Base-by-base conservation (phyloP, 345 rosid genomes). In the Eucalyptus marginata region DNA sequence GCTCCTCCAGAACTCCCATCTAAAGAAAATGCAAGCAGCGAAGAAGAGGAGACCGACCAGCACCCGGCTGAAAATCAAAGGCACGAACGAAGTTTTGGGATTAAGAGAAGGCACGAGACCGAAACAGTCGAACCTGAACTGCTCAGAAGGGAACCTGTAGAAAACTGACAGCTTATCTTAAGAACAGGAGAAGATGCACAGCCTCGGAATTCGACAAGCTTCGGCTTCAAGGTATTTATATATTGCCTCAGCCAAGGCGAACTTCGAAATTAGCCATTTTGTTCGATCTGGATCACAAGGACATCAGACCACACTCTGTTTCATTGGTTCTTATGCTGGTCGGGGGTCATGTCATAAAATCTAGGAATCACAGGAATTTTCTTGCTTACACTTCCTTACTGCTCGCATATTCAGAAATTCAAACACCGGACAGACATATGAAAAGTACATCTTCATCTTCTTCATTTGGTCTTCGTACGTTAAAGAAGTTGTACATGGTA, bases 1-100 rank as follows among this genome's bases (percentile, higher is more conserved):
- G 90, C 94, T 79, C 98, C 98, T 43, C 98, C 98, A 14, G 98
- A 97, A 93, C 96, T 96, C 89, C 96, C 96, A 10, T 89, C 93
- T 4, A 93, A 87, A 88, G 95, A 94, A 62, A 47, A 79, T 62
- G 91, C 89, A 68, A 87, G 51, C 76, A 90, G 80, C 47, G 84
- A 92, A 46, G 93, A 91, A 89, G 97, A 94, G 87, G 93, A 93
- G 40, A 80, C 85, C 7, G 89, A 76, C 47, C 84, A 5, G 47
- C 47, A 76, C 9, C 47, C 47, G 24, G 40, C 47, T 20, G 47
- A 76, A 76, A 76, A 36, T 40, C 84, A 22, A 40, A 71, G 81
- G 25, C 81, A 18, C 44, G 24, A 71, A 33, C 44, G 25, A 71
- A 17, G 81, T 71, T 71, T 71, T 10, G 7, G 25, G 81, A 18